Evolutionary conservation across 768 basidiomycete species (phyloP), one percentile per base, ranked within the genome.

Genomic region (Boletus vinaceobasis): DNA sequence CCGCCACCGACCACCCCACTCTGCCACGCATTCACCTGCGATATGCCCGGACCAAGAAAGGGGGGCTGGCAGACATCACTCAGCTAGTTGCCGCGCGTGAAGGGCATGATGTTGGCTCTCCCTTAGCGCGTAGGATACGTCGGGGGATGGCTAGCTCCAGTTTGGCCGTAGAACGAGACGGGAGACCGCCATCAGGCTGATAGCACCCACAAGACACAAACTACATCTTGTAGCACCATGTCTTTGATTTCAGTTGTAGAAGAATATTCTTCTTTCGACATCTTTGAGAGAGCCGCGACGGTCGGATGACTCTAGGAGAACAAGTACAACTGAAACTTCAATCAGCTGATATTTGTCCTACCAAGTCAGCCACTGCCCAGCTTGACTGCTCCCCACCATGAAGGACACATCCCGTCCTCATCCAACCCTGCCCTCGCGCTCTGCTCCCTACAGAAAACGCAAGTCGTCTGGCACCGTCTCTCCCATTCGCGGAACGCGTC

Each of bases 391-490:
- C 36, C 27, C 53, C 47, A 53, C 35, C 64, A 67, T 68, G 65
- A 67, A 61, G 61, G 65, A 59, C 64, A 48, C 52, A 15, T 50
- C 61, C 19, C 64, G 61, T 59, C 57, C 56, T 47, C 58, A 47
- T 38, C 55, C 59, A 7, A 17, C 35, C 21, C 26, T 43, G 2
- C 42, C 61, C 48, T 42, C 43, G 27, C 58, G 53, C 14, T 3
- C 59, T 17, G 57, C 38, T 23, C 66, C 64, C 1, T 66, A 68
- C 59, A 61, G 48, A 42, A 67, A 55, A 52, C 55, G 48, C 51
- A 59, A 48, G 42, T 14, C 37, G 2, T 52, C 59, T 0, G 9
- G 38, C 2, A 43, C 27, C 10, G 17, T 10, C 13, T 59, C 66
- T 33, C 61, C 59, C 7, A 5, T 8, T 21, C 63, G 45, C 19